Conservation (phyloP, 768 basidiomycete species). For the Leccinum variicolor region DNA sequence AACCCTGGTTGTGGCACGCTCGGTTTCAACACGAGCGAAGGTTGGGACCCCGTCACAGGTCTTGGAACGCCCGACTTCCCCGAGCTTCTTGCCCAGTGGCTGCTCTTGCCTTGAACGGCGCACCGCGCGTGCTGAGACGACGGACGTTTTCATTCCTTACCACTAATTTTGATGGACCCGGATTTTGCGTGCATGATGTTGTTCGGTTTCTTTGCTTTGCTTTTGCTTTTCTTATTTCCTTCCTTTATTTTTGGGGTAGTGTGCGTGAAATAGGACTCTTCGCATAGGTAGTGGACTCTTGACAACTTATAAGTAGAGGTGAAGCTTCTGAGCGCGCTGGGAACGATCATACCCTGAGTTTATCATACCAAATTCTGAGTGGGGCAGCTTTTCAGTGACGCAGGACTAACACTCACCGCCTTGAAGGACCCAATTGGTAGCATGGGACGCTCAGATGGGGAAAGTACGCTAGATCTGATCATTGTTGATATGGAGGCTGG, state of each 20-base stretch:
- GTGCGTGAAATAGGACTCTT: not conserved
- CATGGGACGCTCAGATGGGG: too few species aligned
- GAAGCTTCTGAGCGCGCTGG: too few species aligned
- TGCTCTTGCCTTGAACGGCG: not conserved
- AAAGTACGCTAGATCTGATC: too few species aligned
- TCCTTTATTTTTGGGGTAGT: not conserved
- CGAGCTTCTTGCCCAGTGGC: slow-evolving; percentile 25
- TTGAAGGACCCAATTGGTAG: too few species aligned
- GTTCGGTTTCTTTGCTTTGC: not conserved
- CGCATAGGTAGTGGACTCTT: too few species aligned
- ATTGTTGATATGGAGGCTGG: too few species aligned
- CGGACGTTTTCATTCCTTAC: not conserved
- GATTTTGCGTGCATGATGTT: not conserved
- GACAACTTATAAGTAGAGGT: too few species aligned
- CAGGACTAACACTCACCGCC: too few species aligned
- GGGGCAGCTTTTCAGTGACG: too few species aligned
- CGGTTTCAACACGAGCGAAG: slow-evolving; percentile 29
- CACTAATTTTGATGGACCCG: not conserved
- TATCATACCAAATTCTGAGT: too few species aligned
- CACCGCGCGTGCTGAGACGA: not conserved
- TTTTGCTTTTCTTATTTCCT: not conserved
- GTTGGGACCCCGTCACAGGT: slow-evolving; percentile 43
- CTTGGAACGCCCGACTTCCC: slow-evolving; percentile 46
- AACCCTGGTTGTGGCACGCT: slow-evolving; percentile 45
- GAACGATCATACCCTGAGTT: too few species aligned